These are phyloP conservation scores for Boletus insuetus DNA, from an alignment of 768 basidiomycete genomes.

Conservation along the genomic window DNA sequence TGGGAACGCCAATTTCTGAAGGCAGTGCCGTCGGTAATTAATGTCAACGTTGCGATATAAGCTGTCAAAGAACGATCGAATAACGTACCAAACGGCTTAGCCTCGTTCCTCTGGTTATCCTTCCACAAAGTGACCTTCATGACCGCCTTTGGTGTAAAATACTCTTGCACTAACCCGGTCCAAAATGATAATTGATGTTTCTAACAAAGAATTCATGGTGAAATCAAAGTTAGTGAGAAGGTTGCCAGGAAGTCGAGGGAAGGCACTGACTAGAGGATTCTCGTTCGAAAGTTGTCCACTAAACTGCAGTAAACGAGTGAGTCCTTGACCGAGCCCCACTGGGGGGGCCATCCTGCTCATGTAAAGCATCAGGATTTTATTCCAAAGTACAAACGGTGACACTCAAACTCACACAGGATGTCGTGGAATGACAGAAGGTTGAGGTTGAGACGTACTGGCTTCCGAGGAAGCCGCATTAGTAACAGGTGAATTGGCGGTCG, in stretches of 20 bases:
- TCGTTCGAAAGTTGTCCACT: slow-evolving; percentile 63
- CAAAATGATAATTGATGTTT: slow-evolving; percentile 69
- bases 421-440: slow-evolving; percentile 26
- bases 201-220: slow-evolving; percentile 27
- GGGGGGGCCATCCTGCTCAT: slow-evolving; percentile 31
- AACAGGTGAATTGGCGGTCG: slow-evolving; percentile 21
- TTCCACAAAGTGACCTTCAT: slow-evolving; percentile 89
- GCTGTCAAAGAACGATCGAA: slow-evolving; percentile 8
- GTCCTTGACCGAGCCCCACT: slow-evolving; percentile 59
- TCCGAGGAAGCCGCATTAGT: slow-evolving; percentile 26
- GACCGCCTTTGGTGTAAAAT: slow-evolving; percentile 65
- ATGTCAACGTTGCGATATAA: slow-evolving; percentile 1
- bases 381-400: background rate
- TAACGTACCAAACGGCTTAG: slow-evolving; percentile 76
- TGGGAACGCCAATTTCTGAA: slow-evolving; percentile 75
- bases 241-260: background rate
- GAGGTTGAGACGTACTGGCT: slow-evolving; percentile 33
- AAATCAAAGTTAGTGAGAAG: slow-evolving; percentile 4
- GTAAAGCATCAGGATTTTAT: slow-evolving; percentile 15
- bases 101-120: slow-evolving; percentile 74
- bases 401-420: slow-evolving; percentile 31
- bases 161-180: slow-evolving; percentile 61
- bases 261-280: slow-evolving; percentile 39
- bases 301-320: slow-evolving; percentile 65
- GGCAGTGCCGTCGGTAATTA: slow-evolving; percentile 10